A percentile compares a stretch with the other conserved stretches of the same genome.
These are phyloP conservation scores for Fusarium sp. DNA, from an alignment of 2,329 filamentous ascomycete species.

Conservation along the genomic window DNA sequence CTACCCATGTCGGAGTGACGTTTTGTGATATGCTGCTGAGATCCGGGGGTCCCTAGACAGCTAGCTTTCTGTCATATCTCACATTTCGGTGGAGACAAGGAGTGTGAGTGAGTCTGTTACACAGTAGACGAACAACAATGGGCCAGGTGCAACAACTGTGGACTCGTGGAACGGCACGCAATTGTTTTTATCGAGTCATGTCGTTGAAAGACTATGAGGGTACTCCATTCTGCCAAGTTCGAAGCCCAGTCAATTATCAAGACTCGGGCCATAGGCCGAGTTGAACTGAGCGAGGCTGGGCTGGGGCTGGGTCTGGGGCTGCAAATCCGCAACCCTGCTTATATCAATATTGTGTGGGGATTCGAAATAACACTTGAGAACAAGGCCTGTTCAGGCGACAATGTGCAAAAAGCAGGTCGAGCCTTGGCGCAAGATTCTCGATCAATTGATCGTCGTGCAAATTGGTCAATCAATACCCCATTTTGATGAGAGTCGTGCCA, in stretches of 20 bases:
- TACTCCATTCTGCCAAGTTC: neutral
- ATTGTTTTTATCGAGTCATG: constrained; percentile 6
- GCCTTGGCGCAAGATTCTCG: neutral
- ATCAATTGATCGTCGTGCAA: neutral
- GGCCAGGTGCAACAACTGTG: constrained; percentile 4
- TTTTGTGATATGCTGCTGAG: constrained; percentile 18
- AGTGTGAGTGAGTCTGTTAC: neutral
- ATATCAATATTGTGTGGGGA: constrained; percentile 6
- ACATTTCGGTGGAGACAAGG: constrained; percentile 11
- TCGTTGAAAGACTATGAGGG: neutral
- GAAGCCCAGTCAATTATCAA: neutral
- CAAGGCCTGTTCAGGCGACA: neutral
- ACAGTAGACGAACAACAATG: constrained; percentile 7
- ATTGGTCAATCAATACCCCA: neutral
- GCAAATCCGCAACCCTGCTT: constrained; percentile 9
- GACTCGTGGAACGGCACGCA: constrained; percentile 1
- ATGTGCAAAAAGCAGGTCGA: neutral
- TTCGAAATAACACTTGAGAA: neutral
- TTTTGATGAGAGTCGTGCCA: neutral
- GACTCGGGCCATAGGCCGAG: neutral
- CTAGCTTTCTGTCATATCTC: constrained; percentile 26
- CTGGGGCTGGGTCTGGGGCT: neutral
- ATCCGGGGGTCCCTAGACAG: constrained; percentile 10
- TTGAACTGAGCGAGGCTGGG: neutral
- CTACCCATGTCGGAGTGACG: constrained; percentile 26